Evolutionary conservation across 495 filamentous ascomycete genomes (phyloP), one percentile per base, ranked within the genome.

Genomic region (Astrothelium macrocarpum): DNA sequence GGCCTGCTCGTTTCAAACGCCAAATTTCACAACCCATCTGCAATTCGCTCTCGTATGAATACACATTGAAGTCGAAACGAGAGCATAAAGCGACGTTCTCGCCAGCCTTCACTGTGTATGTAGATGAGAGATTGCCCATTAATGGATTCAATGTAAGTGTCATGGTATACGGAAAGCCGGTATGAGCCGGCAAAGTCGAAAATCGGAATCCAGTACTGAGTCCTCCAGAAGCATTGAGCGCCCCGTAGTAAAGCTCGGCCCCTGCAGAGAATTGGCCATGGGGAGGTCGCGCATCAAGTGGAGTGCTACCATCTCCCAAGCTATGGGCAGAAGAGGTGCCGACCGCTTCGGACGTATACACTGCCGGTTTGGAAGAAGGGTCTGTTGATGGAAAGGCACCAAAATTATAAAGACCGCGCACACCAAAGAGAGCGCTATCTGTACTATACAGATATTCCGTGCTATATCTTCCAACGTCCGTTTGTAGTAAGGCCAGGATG

Each of bases 1-100:
- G 49, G 59, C 25, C 31, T 73, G 77, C 66, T 73, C 73, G 82
- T 73, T 74, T 81, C 56, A 75, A 75, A 60, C 83, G 80, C 93
- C 95, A 98, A 32, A 97, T 77, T 74, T 98, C 95, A 72, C 86
- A 88, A 14, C 95, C 94, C 10, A 96, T 79, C 45, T 88, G 87
- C 78, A 96, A 82, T 42, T 95, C 91, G 71, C 90, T 95, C 77
- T 97, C 94, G 77, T 96, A 98, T 70, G 89, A 95, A 77, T 96
- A 97, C 59, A 96, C 90, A 71, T 98, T 98, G 73, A 97, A 98
- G 66, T 94, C 90, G 77, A 97, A 93, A 45, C 87, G 84, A 32
- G 90, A 91, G 64, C 91, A 93, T 56, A 98, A 83, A 0, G 90
- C 86, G 60, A 94, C 82, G 64, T 90, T 84, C 14, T 81, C 84